A percentile compares a stretch with the other conserved stretches of the same genome.
phyloP scores from a whole-genome alignment of 2,329 filamentous ascomycete genomes.

The Scleromitrula shiraiana region DNA sequence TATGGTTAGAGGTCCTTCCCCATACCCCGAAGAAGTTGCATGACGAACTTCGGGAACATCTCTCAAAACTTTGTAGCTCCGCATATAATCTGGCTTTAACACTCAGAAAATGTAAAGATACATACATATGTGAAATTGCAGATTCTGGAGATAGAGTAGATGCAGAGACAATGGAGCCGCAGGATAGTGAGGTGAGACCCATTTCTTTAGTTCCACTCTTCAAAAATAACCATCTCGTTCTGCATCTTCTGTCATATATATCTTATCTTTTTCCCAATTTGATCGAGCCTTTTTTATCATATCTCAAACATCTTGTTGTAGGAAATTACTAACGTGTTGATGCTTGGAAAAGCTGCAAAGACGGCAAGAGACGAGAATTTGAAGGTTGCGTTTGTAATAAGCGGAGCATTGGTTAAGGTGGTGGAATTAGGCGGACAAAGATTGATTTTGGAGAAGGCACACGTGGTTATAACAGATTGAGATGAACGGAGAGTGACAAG shows the following conservation, averaged over 20 bases:
- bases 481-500: too few species aligned
- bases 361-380: neutral
- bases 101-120: neutral
- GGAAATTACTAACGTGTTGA: too few species aligned
- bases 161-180: slow-evolving; percentile 1
- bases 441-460: neutral
- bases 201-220: too few species aligned
- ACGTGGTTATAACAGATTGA: neutral
- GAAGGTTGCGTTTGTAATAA: neutral
- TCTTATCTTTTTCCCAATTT: too few species aligned
- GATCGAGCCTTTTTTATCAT: too few species aligned
- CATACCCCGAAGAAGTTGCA: neutral
- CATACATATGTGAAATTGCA: neutral
- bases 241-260: too few species aligned
- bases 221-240: too few species aligned
- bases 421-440: neutral
- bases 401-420: neutral
- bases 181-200: neutral
- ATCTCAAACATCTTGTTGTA: too few species aligned
- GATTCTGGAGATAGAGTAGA: neutral
- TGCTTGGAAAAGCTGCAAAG: too few species aligned
- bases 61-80: neutral
- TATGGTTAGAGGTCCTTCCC: neutral
- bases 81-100: neutral
- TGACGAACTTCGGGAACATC: neutral